Evolutionary conservation across 2,329 filamentous ascomycete species (phyloP), one percentile per base, ranked within the genome.

Genomic region (Berkeleyomyces rouxiae): DNA sequence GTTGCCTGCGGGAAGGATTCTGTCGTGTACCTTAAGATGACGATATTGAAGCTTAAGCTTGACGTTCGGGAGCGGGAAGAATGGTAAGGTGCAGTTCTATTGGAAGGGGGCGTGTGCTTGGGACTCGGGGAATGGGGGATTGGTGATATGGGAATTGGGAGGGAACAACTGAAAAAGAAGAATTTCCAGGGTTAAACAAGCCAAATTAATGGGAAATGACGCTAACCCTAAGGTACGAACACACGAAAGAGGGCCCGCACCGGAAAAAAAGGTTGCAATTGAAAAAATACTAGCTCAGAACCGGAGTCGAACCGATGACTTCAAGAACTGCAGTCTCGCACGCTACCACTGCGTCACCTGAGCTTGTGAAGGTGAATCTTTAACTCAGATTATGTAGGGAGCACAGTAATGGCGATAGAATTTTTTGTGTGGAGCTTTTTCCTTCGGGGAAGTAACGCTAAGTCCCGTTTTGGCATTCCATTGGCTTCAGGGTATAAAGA

Each of bases 271-370:
- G 55, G 46, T 55, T 39, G 33, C 36, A 46, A 53, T 31, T 58
- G 59, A 64, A 64, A 64, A 64, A 64, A 62, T 40, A 55, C 53
- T 53, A 64, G 63, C 57, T 59, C 57, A 59, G 57, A 59, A 59
- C 57, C 57, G 57, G 57, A 59, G 57, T 59, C 57, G 57, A 59
- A 59, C 57, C 57, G 57, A 59, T 59, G 57, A 59, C 57, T 59
- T 59, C 42, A 59, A 59, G 57, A 59, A 59, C 57, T 59, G 57
- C 57, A 59, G 57, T 59, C 57, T 59, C 57, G 42, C 57, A 59
- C 57, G 57, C 57, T 59, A 59, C 57, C 57, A 59, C 57, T 59
- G 57, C 57, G 57, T 59, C 57, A 59, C 42, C 63, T 64, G 63
- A 62, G 59, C 63, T 61, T 58, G 1, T 10, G 23, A 2, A 2